Base-by-base conservation (phyloP, 768 basidiomycete genomes). In the Tulasnella sp. region DNA sequence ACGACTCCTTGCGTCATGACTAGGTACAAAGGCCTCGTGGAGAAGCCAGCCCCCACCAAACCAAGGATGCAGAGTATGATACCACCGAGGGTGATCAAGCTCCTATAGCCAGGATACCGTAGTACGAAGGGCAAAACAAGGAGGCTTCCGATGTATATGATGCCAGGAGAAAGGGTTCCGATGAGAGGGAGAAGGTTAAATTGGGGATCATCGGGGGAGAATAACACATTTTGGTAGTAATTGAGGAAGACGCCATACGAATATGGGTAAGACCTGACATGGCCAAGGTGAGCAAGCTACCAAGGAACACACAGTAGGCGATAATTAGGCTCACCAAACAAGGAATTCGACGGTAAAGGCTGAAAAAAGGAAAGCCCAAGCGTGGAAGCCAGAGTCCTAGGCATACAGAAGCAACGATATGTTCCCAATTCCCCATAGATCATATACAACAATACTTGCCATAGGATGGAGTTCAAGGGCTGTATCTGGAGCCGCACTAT, bases 221-320 rank as follows among this genome's bases (percentile, higher is more conserved):
- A 57, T 6, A 46, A 8, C 2, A 57, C 55, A 0, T 23, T 49
- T 14, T 29, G 27, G 42, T 57, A 57, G 17, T 57, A 57, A 32
- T 57, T 57, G 7, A 57, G 17, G 32, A 57, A 57, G 12, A 57
- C 55, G 1, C 55, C 55, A 14, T 57, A 57, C 1, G 55, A 57
- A 21, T 46, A 57, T 5, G 55, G 55, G 50, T 35, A 52, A 17
- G 50, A 35, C 50, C 50, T 52, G n/a, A n/a, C n/a, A n/a, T n/a
- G n/a, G n/a, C n/a, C n/a, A n/a, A n/a, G n/a, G n/a, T n/a, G n/a
- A n/a, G n/a, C n/a, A n/a, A n/a, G n/a, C n/a, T n/a, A n/a, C n/a
- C n/a, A n/a, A n/a, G n/a, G n/a, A n/a, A n/a, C n/a, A n/a, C n/a
- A n/a, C n/a, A n/a, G n/a, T n/a, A n/a, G n/a, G n/a, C n/a, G n/a